Base-by-base conservation (phyloP, 345 rosid species). In the Melastoma malabathricum region DNA sequence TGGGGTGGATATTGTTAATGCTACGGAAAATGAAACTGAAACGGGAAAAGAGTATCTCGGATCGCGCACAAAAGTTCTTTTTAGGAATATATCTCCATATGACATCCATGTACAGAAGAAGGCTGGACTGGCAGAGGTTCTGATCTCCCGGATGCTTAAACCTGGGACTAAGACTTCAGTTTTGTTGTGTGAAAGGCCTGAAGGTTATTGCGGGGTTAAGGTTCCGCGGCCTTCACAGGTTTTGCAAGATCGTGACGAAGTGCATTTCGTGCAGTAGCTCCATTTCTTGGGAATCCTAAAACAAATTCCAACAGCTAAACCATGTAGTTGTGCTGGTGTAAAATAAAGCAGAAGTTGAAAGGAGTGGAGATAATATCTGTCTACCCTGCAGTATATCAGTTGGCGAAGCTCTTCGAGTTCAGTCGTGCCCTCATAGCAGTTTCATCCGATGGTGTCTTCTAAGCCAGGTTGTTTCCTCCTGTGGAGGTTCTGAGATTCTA, bases 211-310 rank as follows among this genome's bases (percentile, higher is more conserved):
- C 48, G 43, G 51, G 71, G 74, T 80, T 61, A 61, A 49, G 68
- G 75, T 84, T 56, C 98, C 96, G 46, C 82, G 67, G 16, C 98
- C 96, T 23, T 69, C 85, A 56, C 96, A 90, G 3, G 73, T 62
- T 13, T 5, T 62, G 54, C 94, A 90, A 31, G 92, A 80, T 51
- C 96, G 65, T 1, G 92, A 52, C 14, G 98, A 77, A 12, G 96
- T 86, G 72, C 96, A 90, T 55, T 80, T 90, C 5, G 87, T 82
- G 54, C 98, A 86, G 72, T 90, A 90, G 67, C 95, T 86, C 96
- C 98, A 86, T 76, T 90, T 90, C 77, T 86, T 90, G 8, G 98
- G 96, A 67, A 90, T 96, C 81, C 98, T 90, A 72, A 51, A 48
- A 56, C 10, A 43, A 22, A 18, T 27, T 15, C 39, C 7, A 9